Evolutionary conservation across 257 asterid genomes (phyloP), one percentile per base, ranked within the genome.

Genomic region (Asclepias syriaca): DNA sequence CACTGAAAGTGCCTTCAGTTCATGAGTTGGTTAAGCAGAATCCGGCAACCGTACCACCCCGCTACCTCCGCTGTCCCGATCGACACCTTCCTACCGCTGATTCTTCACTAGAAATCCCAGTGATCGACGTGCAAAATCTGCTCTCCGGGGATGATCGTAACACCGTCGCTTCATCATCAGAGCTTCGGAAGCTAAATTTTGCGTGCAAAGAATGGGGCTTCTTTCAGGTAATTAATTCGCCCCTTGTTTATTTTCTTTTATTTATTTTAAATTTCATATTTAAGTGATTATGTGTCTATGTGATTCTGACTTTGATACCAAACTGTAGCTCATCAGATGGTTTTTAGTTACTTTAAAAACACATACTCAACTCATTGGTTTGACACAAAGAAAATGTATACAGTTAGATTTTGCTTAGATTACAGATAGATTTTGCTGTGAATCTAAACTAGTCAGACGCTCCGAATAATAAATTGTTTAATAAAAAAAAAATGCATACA

Each of bases 171-270:
- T 34, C 37, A 34, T n/a, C n/a, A n/a, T 10, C 69, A 0, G 92
- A 85, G 84, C 90, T 83, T 68, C 37, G 75, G 37, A 83, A 74
- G 60, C 75, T 87, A 69, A 82, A 87, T 59, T 19, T 6, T 63
- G 88, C 90, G 3, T 71, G 86, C 77, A 65, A 78, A 63, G 84
- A 87, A 32, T 87, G 88, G 90, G 93, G 90, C 13, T 87, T 85
- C 72, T 84, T 86, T 66, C 89, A 84, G 85, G 91, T n/a, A n/a
- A n/a, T n/a, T n/a, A n/a, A n/a, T 86, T 27, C 10, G 13, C 21
- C 37, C 37, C 37, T 34, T 48, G 16, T 29, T 58, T 11, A 34
- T 0, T 32, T 5, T 5, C 8, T 18, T 21, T 13, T 7, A 3
- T 21, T 21, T 7, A 18, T 4, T 29, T 29, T 29, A 29, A 29